Base-by-base conservation (phyloP, 257 asterid genomes). In the Solanum virginianum region DNA sequence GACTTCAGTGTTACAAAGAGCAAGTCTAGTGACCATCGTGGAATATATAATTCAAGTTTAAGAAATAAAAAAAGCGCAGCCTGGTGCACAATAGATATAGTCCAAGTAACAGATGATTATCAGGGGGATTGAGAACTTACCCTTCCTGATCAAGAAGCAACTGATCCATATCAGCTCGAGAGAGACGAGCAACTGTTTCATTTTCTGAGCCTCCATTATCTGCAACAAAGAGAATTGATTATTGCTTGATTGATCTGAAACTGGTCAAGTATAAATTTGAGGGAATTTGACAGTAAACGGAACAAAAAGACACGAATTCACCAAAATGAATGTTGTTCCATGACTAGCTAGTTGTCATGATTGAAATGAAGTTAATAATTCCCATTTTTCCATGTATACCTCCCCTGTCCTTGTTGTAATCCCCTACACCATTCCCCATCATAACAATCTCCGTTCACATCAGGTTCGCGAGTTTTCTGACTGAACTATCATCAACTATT, bases 351-450 rank as follows among this genome's bases (percentile, higher is more conserved):
- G 22, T 6, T 63, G 18, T 24, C 70, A 12, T 72, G 56, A 43
- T 72, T 41, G 2, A 43, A 71, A 74, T 74, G 81, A 74, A 74
- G 59, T 74, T 66, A 96, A 20, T 39, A 85, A 85, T 86, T 92
- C 80, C 98, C 99, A 70, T 86, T 92, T 56, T 91, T 91, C 99
- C 99, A 96, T 29, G 84, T 90, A 71, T 93, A 96, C 86, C 86
- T 96, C 15, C 99, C 99, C 12, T 91, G 85, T 1, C 98, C 97
- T 60, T 94, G 97, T 60, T 94, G 99, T 6, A 87, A 55, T 0
- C 99, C 99, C 0, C 96, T 86, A 55, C 96, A 90, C 98, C 99
- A 95, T 70, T 94, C 98, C 0, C 99, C 99, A 10, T 95, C 97
- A 8, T 95, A 95, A 12, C 70, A 36, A 84, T 95, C 98, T 3